Conservation (phyloP, 2,329 filamentous ascomycete genomes). For the Fusarium subglutinans region DNA sequence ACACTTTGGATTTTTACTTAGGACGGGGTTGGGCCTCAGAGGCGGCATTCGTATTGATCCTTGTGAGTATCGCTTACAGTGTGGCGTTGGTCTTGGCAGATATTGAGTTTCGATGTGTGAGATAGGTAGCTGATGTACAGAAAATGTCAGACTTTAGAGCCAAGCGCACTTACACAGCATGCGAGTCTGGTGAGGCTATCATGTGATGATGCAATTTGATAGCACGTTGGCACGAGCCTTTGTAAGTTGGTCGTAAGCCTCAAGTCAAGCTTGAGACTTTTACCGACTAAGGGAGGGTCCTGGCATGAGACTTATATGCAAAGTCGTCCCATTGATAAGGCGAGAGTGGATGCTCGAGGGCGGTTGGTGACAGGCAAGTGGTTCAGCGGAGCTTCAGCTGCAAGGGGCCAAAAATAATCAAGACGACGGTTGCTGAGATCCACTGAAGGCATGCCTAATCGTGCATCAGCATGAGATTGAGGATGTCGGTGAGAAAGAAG, state of each 20-base stretch:
- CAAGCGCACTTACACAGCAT: neutral
- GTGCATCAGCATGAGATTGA: neutral
- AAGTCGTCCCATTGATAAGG: conserved; percentile 18
- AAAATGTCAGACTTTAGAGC: neutral
- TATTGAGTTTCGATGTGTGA: neutral
- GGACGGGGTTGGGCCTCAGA: neutral
- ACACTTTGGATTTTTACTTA: neutral
- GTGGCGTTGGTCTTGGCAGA: neutral
- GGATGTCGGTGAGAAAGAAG: conserved; percentile 29
- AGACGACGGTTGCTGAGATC: conserved; percentile 1
- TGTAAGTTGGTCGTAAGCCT: neutral
- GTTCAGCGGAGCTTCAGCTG: conserved; percentile 19
- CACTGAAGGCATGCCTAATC: neutral
- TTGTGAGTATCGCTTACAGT: neutral
- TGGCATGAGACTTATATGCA: conserved; percentile 12
- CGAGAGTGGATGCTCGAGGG: conserved; percentile 11
- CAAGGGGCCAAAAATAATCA: conserved; percentile 1
- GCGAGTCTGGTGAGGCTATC: neutral
- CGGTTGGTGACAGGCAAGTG: neutral
- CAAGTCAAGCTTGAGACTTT: neutral
- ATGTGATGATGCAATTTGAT: neutral
- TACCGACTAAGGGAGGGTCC: neutral
- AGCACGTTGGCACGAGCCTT: neutral
- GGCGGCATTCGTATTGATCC: neutral
- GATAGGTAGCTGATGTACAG: neutral